Evolutionary conservation across 352 stramenopile genomes (phyloP).

Genomic region (Phytophthora constricta): DNA sequence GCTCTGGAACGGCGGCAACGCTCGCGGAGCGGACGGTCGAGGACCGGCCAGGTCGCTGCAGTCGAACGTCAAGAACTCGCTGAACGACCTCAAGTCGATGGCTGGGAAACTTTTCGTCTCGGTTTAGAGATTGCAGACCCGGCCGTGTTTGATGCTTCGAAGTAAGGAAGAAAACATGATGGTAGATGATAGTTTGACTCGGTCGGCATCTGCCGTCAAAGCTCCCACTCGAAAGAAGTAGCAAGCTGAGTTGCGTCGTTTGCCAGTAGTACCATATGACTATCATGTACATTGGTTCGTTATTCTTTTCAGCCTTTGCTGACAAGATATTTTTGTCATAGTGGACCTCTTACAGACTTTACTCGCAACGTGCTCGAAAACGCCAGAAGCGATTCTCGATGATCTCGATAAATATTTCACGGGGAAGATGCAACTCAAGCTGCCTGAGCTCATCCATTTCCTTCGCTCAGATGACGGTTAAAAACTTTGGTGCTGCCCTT

Average conservation of each 20-base stretch:
- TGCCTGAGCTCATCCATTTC: no score
- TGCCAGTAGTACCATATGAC: constrained; percentile 28
- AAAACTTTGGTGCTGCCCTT: no score
- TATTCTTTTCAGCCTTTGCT: no score
- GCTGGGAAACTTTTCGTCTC: constrained; percentile 62
- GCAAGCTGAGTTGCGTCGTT: constrained; percentile 1
- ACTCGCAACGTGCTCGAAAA: no score
- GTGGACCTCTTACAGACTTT: no score
- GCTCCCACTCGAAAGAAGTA: neutral
- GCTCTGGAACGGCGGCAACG: constrained; percentile 53
- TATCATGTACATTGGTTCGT: constrained; percentile 13
- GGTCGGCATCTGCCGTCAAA: neutral
- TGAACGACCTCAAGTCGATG: constrained; percentile 65
- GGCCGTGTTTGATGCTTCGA: neutral
- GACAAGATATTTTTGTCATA: neutral
- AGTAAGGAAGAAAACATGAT: neutral
- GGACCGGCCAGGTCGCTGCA: constrained; percentile 37
- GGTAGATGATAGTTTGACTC: neutral
- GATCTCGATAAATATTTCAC: no score
- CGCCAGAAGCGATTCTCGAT: no score
- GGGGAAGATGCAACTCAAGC: no score
- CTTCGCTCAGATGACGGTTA: no score
- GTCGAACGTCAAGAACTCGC: constrained; percentile 61
- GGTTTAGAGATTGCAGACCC: constrained; percentile 28
- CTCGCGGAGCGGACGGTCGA: constrained; percentile 15